These are phyloP conservation scores for Colletotrichum lupini DNA, from an alignment of 2,329 filamentous ascomycete species.

Conservation along the genomic window DNA sequence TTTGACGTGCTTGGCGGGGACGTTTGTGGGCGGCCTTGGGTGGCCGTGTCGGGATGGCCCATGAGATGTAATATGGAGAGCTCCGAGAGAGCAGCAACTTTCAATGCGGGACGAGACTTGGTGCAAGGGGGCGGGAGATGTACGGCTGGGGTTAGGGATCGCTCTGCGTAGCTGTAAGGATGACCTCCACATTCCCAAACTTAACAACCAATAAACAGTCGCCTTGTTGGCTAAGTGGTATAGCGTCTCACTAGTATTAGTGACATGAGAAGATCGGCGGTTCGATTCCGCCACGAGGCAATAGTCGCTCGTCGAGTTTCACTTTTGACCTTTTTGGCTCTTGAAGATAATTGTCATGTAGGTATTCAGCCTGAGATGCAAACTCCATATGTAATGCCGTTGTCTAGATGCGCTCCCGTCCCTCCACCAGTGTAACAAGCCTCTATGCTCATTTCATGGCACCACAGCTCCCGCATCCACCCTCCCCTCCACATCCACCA, in stretches of 20 bases:
- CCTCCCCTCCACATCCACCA: slow-evolving; percentile 23
- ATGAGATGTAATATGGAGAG: background rate
- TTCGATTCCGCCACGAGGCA: slow-evolving; percentile 36
- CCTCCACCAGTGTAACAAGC: rapidly evolving
- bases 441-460: slow-evolving; percentile 18
- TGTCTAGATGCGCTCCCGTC: background rate
- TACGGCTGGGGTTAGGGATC: background rate
- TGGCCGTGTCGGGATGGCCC: background rate
- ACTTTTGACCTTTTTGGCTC: background rate
- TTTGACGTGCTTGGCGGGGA: background rate
- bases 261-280: slow-evolving; percentile 33
- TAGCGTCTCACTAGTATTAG: slow-evolving; percentile 34
- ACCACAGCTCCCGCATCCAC: slow-evolving; percentile 25
- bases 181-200: too few species aligned
- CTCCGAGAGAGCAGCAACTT: background rate
- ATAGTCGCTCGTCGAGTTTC: background rate
- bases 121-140: background rate
- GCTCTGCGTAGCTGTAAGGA: rapidly evolving
- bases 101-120: background rate
- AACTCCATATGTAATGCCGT: background rate
- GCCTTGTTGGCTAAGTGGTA: slow-evolving; percentile 35
- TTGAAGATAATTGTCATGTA: background rate
- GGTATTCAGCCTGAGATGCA: background rate
- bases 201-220: background rate
- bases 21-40: background rate